Evolutionary conservation across 345 rosid genomes (phyloP).

Genomic region (Hypericum perforatum): DNA sequence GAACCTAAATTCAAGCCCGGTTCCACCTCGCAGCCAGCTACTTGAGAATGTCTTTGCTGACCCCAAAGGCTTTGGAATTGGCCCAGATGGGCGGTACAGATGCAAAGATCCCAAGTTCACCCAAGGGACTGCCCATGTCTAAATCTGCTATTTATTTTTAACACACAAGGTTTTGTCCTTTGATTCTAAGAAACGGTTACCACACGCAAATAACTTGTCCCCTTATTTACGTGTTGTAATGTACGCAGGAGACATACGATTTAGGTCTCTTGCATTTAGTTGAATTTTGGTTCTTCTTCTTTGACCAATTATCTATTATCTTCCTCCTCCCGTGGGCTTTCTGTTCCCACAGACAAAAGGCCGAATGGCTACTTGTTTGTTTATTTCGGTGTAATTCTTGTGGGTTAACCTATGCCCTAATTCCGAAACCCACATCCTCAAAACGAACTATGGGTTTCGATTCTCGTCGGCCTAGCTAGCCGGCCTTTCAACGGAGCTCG

Average conservation of each 20-base stretch:
- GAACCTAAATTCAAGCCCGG: slow-evolving; percentile 32
- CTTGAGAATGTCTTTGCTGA: slow-evolving; percentile 82
- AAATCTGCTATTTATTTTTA: neutral
- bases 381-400: too few relatives aligned
- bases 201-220: neutral
- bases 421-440: too few relatives aligned
- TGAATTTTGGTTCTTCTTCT: slow-evolving; percentile 6
- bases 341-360: too few relatives aligned
- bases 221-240: neutral
- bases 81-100: slow-evolving; percentile 68
- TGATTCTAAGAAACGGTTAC: neutral
- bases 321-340: slow-evolving; percentile 5
- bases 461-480: too few relatives aligned
- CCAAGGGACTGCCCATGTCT: slow-evolving; percentile 72
- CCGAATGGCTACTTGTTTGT: too few relatives aligned
- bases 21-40: slow-evolving; percentile 60
- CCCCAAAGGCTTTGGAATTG: slow-evolving; percentile 76
- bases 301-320: too few relatives aligned
- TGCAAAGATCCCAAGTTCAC: slow-evolving; percentile 85
- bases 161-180: slow-evolving; percentile 1
- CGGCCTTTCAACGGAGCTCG: too few relatives aligned
- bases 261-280: slow-evolving; percentile 7
- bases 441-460: too few relatives aligned
- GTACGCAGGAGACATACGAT: slow-evolving; percentile 8
- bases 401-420: too few relatives aligned